phyloP scores from a whole-genome alignment of 768 basidiomycete genomes.

The Ramaria rubella region DNA sequence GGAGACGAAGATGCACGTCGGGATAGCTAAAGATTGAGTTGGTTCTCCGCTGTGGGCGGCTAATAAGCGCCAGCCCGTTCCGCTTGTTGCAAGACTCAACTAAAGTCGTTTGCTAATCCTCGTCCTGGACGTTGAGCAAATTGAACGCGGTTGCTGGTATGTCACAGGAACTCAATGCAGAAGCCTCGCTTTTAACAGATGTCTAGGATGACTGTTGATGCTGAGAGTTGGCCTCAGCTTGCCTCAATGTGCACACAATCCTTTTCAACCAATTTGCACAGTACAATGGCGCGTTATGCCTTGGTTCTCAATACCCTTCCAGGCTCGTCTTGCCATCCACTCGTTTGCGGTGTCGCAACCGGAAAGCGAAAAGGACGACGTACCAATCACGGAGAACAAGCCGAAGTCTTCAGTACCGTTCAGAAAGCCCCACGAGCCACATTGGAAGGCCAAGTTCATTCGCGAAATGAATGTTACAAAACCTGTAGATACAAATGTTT shows the following conservation, averaged over 20 bases:
- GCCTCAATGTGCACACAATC: neutral
- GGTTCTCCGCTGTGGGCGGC: neutral
- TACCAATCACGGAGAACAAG: neutral
- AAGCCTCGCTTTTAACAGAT: neutral
- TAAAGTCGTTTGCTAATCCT: neutral
- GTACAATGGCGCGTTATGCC: neutral
- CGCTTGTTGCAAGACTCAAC: neutral
- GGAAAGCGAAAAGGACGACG: neutral
- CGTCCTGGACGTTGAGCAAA: neutral
- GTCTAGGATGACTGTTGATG: conserved; percentile 6
- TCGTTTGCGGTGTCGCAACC: neutral
- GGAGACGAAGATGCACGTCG: conserved; percentile 1
- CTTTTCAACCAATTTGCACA: neutral
- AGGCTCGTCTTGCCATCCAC: neutral
- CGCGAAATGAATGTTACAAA: no score
- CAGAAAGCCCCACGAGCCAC: no score
- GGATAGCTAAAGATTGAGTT: neutral
- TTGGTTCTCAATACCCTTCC: neutral
- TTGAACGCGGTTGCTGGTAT: neutral
- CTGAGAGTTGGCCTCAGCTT: conserved; percentile 3
- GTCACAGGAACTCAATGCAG: neutral
- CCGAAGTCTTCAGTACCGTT: neutral
- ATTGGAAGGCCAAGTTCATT: no score
- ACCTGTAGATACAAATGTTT: no score
- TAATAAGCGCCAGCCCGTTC: neutral